Conservation (phyloP, 2,329 filamentous ascomycete genomes). For the Neoscytalidium dimidiatum region DNA sequence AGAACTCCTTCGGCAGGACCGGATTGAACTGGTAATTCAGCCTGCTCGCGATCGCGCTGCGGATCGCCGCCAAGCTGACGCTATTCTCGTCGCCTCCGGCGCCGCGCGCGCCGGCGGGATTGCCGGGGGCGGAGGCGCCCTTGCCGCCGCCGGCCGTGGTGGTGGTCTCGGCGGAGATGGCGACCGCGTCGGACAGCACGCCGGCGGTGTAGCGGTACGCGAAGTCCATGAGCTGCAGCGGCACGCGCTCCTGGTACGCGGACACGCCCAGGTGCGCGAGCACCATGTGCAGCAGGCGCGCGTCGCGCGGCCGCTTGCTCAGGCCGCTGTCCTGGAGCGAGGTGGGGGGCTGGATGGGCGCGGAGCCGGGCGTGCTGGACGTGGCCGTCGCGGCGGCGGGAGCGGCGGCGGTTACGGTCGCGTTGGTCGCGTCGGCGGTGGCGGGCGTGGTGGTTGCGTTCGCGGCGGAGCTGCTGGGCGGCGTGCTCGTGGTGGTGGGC, state of each 20-base stretch:
- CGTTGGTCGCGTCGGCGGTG: slow-evolving; percentile 14
- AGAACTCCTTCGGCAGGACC: slow-evolving; percentile 70
- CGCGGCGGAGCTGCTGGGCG: slow-evolving; percentile 40
- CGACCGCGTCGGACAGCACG: slow-evolving; percentile 70
- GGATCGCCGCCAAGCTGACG: slow-evolving; percentile 66
- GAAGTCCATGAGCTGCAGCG: slow-evolving; percentile 80
- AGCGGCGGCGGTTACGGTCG: slow-evolving; percentile 28
- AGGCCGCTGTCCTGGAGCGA: slow-evolving; percentile 36
- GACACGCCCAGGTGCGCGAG: slow-evolving; percentile 78
- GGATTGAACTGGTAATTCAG: slow-evolving; percentile 69
- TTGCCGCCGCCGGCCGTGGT: slow-evolving; percentile 1
- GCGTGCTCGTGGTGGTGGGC: slow-evolving; percentile 18
- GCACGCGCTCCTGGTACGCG: slow-evolving; percentile 79
- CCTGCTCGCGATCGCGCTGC: slow-evolving; percentile 70
- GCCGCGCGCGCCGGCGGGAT: slow-evolving; percentile 25
- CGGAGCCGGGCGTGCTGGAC: slow-evolving; percentile 15
- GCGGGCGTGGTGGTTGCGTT: slow-evolving; percentile 29
- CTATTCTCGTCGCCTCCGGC: slow-evolving; percentile 43
- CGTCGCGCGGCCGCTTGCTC: slow-evolving; percentile 68
- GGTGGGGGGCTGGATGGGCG: slow-evolving; percentile 33
- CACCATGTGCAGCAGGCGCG: slow-evolving; percentile 76
- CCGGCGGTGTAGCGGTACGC: slow-evolving; percentile 79
- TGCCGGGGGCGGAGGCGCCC: slow-evolving; percentile 25
- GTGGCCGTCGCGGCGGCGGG: neutral
- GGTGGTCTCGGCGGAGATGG: slow-evolving; percentile 26